Evolutionary conservation across 768 basidiomycete genomes (phyloP), one percentile per base, ranked within the genome.

Genomic region (Naganishia friedmannii): DNA sequence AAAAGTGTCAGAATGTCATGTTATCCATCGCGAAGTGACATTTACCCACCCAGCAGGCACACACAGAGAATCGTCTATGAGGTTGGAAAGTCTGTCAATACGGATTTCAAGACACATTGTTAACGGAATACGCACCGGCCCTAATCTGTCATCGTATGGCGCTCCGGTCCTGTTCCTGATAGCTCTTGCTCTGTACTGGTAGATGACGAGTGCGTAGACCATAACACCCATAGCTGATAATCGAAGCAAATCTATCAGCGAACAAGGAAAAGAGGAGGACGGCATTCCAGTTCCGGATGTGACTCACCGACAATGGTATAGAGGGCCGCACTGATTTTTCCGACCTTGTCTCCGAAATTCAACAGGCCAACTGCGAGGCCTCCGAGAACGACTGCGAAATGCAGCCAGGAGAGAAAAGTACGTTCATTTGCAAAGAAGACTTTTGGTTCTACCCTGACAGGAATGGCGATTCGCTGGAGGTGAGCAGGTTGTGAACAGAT

Each of bases 271-370:
- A 12, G 4, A 54, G 8, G 34, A 12, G 23, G 28, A 5, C 9
- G 48, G 34, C 15, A 53, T 32, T 23, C 34, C 12, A 12, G 34
- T 37, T 5, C 34, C 4, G n/a, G 48, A 29, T 29, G 28, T 5
- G 48, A 84, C 88, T 69, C 74, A 93, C 93, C 92, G 73, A 98
- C 92, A 70, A 90, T 82, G 26, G 93, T 96, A 83, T 96, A 98
- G 89, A 98, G 89, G 15, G 89, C 93, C 26, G 95, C 95, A 76
- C 91, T 92, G 70, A 97, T 95, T 83, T 89, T 93, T 56, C 95
- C 93, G 70, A 97, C 88, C 83, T 91, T 91, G 82, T 98, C 96
- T 70, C 96, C 96, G 84, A 99, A 99, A 82, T 99, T 99, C 75
- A 99, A 84, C 68, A 99, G 83, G 15, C 96, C 96, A 17, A 98